These are phyloP conservation scores for Plasmodium falciparum DNA, from an alignment of 169 alveolate genomes.

Conservation along the genomic window DNA sequence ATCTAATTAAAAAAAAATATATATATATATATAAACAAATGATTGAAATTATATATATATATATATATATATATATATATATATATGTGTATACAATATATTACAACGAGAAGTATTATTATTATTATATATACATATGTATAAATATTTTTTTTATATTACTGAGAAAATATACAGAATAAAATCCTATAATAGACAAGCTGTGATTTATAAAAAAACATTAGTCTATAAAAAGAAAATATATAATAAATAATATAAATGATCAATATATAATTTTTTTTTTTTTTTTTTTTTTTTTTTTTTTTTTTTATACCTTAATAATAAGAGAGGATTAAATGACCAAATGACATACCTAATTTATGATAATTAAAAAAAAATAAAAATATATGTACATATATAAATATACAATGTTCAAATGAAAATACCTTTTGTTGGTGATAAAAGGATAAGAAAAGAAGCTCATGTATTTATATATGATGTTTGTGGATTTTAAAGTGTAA, in stretches of 20 bases:
- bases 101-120: not conserved
- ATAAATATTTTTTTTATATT: too few relatives aligned
- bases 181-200: slow-evolving; percentile 26
- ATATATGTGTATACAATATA: not conserved
- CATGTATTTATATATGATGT: slow-evolving; percentile 42
- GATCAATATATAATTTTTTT: not conserved
- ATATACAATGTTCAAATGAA: not conserved
- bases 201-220: slow-evolving; percentile 58
- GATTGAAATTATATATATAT: not conserved
- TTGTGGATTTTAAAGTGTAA: slow-evolving; percentile 24
- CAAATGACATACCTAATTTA: slow-evolving; percentile 5
- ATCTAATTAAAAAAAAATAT: slow-evolving; percentile 15
- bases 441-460: slow-evolving; percentile 44
- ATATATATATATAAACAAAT: not conserved
- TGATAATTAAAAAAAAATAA: not conserved
- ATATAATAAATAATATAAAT: slow-evolving; percentile 1
- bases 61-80: slow-evolving; percentile 6
- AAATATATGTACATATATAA: not conserved
- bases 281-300: slow-evolving; percentile 19
- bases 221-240: slow-evolving; percentile 19
- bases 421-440: slow-evolving; percentile 19
- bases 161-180: slow-evolving; percentile 55
- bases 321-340: slow-evolving; percentile 43
- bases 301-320: slow-evolving; percentile 21
- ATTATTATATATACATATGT: not conserved